These are phyloP conservation scores for Cladosporium halotolerans DNA, from an alignment of 2,329 filamentous ascomycete species.

Conservation along the genomic window DNA sequence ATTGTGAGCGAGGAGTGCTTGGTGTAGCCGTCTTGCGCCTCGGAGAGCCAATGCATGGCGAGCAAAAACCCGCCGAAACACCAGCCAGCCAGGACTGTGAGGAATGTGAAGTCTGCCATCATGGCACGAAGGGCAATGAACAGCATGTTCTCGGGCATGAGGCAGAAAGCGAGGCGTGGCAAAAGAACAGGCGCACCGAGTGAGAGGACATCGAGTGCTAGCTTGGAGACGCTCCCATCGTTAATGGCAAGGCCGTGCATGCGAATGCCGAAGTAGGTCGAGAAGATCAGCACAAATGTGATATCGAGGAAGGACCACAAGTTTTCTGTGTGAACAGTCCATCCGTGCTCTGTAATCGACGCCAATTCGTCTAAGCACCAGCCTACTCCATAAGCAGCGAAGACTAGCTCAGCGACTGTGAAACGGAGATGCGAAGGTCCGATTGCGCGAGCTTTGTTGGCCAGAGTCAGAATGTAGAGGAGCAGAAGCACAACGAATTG, in stretches of 20 bases:
- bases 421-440: slow-evolving; percentile 29
- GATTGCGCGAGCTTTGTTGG: slow-evolving; percentile 52
- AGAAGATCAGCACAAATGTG: slow-evolving; percentile 66
- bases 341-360: slow-evolving; percentile 67
- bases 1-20: slow-evolving; percentile 55
- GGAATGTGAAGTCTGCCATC: slow-evolving; percentile 77
- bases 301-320: slow-evolving; percentile 84
- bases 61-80: slow-evolving; percentile 78
- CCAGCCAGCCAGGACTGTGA: slow-evolving; percentile 71
- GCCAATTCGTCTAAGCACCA: slow-evolving; percentile 76
- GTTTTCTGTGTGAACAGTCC: slow-evolving; percentile 81
- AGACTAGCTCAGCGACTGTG: slow-evolving; percentile 55
- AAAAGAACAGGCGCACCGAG: slow-evolving; percentile 72
- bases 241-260: slow-evolving; percentile 55
- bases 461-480: slow-evolving; percentile 69
- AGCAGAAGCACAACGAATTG: slow-evolving; percentile 66
- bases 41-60: slow-evolving; percentile 70
- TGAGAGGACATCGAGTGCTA: slow-evolving; percentile 68
- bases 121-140: slow-evolving; percentile 76
- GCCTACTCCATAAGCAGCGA: slow-evolving; percentile 67
- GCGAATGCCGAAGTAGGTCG: slow-evolving; percentile 61
- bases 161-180: slow-evolving; percentile 72
- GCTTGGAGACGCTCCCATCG: slow-evolving; percentile 25
- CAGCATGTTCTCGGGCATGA: slow-evolving; percentile 77
- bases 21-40: slow-evolving; percentile 43